Conservation (phyloP, 1,284 basidiomycete species). For the Thelephora terrestris region DNA sequence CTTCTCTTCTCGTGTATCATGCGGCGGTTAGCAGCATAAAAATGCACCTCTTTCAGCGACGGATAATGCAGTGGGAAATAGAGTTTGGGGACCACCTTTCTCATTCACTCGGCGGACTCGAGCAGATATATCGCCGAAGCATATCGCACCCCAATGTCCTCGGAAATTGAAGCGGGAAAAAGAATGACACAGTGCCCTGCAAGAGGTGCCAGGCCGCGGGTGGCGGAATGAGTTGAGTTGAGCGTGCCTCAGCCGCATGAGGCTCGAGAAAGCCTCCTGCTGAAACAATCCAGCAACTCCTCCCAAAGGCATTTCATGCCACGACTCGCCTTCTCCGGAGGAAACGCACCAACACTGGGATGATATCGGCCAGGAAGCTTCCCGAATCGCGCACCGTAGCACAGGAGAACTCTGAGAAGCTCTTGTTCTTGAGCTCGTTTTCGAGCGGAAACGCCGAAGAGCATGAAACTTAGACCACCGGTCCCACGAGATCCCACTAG, state of each 20-base stretch:
- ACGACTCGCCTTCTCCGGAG: neutral
- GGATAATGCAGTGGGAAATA: conserved; percentile 1
- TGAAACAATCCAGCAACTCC: neutral
- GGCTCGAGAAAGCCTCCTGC: neutral
- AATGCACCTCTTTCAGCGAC: neutral
- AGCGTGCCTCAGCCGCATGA: neutral
- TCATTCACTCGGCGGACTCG: neutral
- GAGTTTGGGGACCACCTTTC: neutral
- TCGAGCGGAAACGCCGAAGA: neutral
- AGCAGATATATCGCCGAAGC: neutral
- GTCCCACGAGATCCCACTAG: neutral
- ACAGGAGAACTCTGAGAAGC: neutral
- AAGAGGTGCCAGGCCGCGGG: neutral
- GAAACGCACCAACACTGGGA: neutral
- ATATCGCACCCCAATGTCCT: neutral
- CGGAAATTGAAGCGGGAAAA: neutral
- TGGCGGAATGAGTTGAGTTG: neutral
- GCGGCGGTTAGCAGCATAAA: neutral
- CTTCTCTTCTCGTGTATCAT: too few species aligned
- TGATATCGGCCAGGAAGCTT: neutral
- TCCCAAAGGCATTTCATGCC: neutral
- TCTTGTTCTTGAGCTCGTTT: neutral
- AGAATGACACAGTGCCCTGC: neutral
- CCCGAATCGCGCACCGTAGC: neutral
- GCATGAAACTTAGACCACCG: neutral